Conservation (phyloP, 1,284 basidiomycete species). For the Athelia psychrophila region DNA sequence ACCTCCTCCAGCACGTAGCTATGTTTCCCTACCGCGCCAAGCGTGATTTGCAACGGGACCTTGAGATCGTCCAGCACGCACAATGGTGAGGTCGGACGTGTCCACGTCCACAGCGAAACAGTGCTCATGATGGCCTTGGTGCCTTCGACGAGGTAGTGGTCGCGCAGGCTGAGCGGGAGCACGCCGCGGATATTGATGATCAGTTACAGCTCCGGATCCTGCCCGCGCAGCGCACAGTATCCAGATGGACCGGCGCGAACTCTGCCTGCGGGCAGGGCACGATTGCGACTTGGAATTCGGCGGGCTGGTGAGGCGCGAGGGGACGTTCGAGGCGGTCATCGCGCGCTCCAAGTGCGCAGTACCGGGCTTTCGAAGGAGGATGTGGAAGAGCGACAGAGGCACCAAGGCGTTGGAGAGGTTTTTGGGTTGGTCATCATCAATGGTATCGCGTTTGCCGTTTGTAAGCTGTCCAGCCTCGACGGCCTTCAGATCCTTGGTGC, state of each 20-base stretch:
- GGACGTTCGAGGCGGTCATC: slow-evolving; percentile 52
- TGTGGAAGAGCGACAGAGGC: slow-evolving; percentile 71
- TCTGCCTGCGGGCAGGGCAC: slow-evolving; percentile 80
- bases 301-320: slow-evolving; percentile 62
- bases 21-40: slow-evolving; percentile 69
- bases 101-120: slow-evolving; percentile 39
- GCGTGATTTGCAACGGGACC: slow-evolving; percentile 64
- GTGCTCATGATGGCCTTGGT: slow-evolving; percentile 27
- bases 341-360: slow-evolving; percentile 24
- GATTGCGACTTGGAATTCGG: slow-evolving; percentile 57
- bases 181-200: slow-evolving; percentile 74
- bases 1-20: slow-evolving; percentile 72
- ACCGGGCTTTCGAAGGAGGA: slow-evolving; percentile 71
- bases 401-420: too few species aligned
- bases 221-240: slow-evolving; percentile 8
- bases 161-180: slow-evolving; percentile 70
- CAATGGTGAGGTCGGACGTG: slow-evolving; percentile 45
- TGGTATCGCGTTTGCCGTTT: slow-evolving; percentile 58
- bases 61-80: slow-evolving; percentile 55
- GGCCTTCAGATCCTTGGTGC: slow-evolving; percentile 65
- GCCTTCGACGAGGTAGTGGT: slow-evolving; percentile 75
- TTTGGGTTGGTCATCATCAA: too few species aligned
- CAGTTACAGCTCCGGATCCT: too few species aligned
- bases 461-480: slow-evolving; percentile 58
- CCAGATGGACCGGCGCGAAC: slow-evolving; percentile 49